phyloP scores from a whole-genome alignment of 768 basidiomycete species.

The Rhodotorula babjevae region DNA sequence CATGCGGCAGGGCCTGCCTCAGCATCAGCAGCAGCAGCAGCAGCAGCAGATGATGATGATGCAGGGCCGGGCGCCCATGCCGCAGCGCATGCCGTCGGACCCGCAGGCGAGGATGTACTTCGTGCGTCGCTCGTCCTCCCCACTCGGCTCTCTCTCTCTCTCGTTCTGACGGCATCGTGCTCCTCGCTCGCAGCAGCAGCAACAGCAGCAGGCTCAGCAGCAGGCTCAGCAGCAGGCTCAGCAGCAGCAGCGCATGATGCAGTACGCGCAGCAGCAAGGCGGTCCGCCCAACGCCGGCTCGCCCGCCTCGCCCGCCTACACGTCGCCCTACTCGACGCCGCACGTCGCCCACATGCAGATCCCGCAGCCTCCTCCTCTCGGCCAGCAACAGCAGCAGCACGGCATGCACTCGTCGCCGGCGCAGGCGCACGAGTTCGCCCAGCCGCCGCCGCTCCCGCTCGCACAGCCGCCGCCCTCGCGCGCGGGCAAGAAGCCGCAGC shows the following conservation, averaged over 20 bases:
- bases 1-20: constrained; percentile 19
- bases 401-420: constrained; percentile 23
- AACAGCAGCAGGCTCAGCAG: background rate
- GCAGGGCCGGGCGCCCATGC: background rate
- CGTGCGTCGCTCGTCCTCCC: background rate
- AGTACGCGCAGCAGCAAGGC: background rate
- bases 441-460: background rate
- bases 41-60: background rate
- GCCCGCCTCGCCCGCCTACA: constrained; percentile 32
- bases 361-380: background rate
- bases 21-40: background rate
- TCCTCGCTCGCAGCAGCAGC: background rate
- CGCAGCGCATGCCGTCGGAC: constrained; percentile 33
- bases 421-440: background rate
- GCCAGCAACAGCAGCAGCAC: background rate
- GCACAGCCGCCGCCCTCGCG: constrained; percentile 21
- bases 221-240: constrained; percentile 11
- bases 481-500: background rate
- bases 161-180: background rate
- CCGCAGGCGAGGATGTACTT: constrained; percentile 16
- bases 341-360: constrained; percentile 24
- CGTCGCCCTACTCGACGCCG: constrained; percentile 26
- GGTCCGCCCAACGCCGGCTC: constrained; percentile 18
- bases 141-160: background rate
- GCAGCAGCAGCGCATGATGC: constrained; percentile 12